Evolutionary conservation across 805 yeast genomes (phyloP), one percentile per base, ranked within the genome.

Genomic region (Nakazawaea laoshanensis): DNA sequence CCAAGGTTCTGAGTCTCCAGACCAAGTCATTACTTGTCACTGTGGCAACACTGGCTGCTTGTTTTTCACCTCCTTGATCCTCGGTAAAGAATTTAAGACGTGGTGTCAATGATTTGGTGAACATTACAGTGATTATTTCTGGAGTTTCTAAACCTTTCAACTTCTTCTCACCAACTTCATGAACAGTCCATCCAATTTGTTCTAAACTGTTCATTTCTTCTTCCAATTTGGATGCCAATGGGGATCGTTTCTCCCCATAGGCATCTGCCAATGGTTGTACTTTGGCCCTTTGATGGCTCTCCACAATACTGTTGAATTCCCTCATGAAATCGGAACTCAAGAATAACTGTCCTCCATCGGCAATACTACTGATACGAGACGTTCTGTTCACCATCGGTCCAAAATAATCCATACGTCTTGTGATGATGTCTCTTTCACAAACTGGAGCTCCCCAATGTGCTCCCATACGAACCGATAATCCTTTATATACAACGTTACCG

Each of bases 381-480:
- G 99, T 85, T 32, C 95, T 69, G 49, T 92, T 92, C 20, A 92
- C 99, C 87, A 92, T 88, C 1, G 99, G 98, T 0, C 99, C 99
- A 47, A 92, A 82, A 56, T 92, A 92, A 59, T 92, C 99, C 98
- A 92, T 92, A 62, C 99, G 76, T 44, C 87, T 75, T 0, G 98
- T 92, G 34, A 88, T 88, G 39, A 89, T 80, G 61, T 92, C 99
- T 6, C 81, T 72, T 54, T 92, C 99, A 48, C 94, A 85, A 26
- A 89, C 96, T 0, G 99, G 97, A 1, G 81, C 67, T 42, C 99
- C 99, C 95, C 97, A 92, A 55, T 92, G 97, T 26, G 86, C 73
- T 40, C 99, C 99, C 97, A 92, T 92, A 50, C 99, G 72, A 7
- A 92, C 99, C 1, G 94, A 82, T 27, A 92, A 60, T 2, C 99